These are phyloP conservation scores for Mimosa bimucronata DNA, from an alignment of 306 rosid genomes.

Conservation along the genomic window DNA sequence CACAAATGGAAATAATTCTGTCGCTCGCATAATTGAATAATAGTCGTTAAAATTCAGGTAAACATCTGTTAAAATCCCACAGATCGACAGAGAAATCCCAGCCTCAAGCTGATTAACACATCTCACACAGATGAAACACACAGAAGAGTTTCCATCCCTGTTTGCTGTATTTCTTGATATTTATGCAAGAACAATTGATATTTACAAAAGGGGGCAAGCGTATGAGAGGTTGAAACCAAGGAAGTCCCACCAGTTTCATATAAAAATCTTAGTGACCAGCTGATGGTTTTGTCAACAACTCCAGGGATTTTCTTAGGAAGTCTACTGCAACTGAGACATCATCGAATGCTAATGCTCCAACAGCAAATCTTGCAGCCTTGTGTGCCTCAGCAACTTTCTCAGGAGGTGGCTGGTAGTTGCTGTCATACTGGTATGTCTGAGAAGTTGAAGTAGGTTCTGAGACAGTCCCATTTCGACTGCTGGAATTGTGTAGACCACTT, in stretches of 20 bases:
- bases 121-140: slow-evolving; percentile 9
- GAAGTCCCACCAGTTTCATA: slow-evolving; percentile 22
- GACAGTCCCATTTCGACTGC: slow-evolving; percentile 58
- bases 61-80: slow-evolving; percentile 17
- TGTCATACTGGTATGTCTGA: slow-evolving; percentile 70
- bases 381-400: slow-evolving; percentile 97
- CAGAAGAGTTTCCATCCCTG: too few relatives aligned
- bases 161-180: slow-evolving; percentile 28
- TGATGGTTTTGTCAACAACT: slow-evolving; percentile 88
- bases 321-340: slow-evolving; percentile 91
- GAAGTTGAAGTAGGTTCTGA: slow-evolving; percentile 57
- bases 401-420: slow-evolving; percentile 82
- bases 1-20: neutral
- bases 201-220: slow-evolving; percentile 44
- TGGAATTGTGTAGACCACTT: slow-evolving; percentile 50
- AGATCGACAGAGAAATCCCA: slow-evolving; percentile 25
- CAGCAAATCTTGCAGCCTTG: slow-evolving; percentile 98
- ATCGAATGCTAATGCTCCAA: slow-evolving; percentile 97
- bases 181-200: slow-evolving; percentile 27
- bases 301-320: slow-evolving; percentile 83
- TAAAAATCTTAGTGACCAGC: slow-evolving; percentile 48
- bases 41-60: slow-evolving; percentile 12
- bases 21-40: neutral
- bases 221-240: slow-evolving; percentile 31
- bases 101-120: slow-evolving; percentile 10